Evolutionary conservation across 352 stramenopile species (phyloP).

Genomic region (Pseudoperonospora humuli): DNA sequence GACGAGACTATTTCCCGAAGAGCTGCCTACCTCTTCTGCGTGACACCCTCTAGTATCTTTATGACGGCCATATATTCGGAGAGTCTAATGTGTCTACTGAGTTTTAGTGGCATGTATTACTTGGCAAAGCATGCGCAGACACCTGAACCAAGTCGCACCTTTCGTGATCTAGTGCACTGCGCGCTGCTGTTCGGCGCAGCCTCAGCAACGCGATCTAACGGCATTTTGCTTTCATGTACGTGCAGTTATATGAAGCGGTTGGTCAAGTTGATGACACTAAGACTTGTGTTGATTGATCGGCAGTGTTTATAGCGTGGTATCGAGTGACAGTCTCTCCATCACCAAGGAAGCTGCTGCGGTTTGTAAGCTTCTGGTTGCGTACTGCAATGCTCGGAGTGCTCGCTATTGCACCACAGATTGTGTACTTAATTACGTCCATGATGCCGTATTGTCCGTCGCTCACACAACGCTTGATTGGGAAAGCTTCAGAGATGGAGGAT

Average conservation of each 20-base stretch:
- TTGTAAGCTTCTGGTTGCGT: conserved; percentile 47
- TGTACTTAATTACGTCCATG: conserved; percentile 62
- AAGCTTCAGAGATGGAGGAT: conserved; percentile 17
- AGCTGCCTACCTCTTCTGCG: conserved; percentile 68
- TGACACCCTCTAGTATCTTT: conserved; percentile 74
- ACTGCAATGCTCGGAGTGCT: conserved; percentile 55
- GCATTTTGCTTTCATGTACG: conserved; percentile 66
- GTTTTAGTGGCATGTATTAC: conserved; percentile 68
- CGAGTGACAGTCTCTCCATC: conserved; percentile 47
- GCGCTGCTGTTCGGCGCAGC: conserved; percentile 52
- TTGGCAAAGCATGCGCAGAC: conserved; percentile 30
- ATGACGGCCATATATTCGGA: conserved; percentile 78
- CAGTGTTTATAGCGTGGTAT: conserved; percentile 75
- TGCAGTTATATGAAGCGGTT: conserved; percentile 4
- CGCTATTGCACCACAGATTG: conserved; percentile 52
- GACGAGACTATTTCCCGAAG: conserved; percentile 47
- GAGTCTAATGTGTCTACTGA: conserved; percentile 75
- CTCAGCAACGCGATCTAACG: conserved; percentile 73
- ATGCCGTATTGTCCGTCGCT: conserved; percentile 56
- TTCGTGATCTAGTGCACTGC: conserved; percentile 29
- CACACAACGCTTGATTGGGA: conserved; percentile 8
- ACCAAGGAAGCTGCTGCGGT: conserved; percentile 19
- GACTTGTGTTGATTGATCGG: neutral
- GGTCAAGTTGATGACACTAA: too few relatives aligned
- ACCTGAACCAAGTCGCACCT: conserved; percentile 9